phyloP scores from a whole-genome alignment of 78 protist species.

The Guillardia theta region DNA sequence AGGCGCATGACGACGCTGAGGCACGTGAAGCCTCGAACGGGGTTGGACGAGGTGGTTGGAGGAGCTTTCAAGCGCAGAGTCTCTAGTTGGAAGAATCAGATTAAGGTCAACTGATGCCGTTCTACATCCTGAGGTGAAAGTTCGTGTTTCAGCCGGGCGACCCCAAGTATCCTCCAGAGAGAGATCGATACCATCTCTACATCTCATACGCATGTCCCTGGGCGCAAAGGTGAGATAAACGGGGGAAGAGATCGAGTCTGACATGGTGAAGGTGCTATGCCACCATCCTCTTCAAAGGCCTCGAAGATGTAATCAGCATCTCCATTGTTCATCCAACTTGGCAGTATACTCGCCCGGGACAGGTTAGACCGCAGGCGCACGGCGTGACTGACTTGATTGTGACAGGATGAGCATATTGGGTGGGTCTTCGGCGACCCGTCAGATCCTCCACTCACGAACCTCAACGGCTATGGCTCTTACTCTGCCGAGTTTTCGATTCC shows the following conservation, averaged over 20 bases:
- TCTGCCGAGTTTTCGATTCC: background rate
- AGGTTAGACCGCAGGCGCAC: no score
- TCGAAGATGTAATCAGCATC: background rate
- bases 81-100: no score
- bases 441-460: background rate
- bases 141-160: no score
- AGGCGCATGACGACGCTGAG: no score
- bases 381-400: no score
- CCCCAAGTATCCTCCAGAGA: slow-evolving; percentile 64
- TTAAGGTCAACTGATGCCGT: no score
- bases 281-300: background rate
- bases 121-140: no score
- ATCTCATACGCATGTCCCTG: slow-evolving; percentile 75
- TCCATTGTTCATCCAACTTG: background rate
- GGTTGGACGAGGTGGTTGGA: no score
- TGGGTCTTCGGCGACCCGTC: background rate
- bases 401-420: background rate
- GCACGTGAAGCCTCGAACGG: no score
- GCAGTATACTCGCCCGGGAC: background rate
- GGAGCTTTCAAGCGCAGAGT: no score
- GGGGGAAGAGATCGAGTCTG: background rate
- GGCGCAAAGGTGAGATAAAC: slow-evolving; percentile 30
- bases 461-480: background rate
- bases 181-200: slow-evolving; percentile 73
- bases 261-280: background rate